phyloP scores from a whole-genome alignment of 441 rosid species.

The Adansonia madagascariensis region DNA sequence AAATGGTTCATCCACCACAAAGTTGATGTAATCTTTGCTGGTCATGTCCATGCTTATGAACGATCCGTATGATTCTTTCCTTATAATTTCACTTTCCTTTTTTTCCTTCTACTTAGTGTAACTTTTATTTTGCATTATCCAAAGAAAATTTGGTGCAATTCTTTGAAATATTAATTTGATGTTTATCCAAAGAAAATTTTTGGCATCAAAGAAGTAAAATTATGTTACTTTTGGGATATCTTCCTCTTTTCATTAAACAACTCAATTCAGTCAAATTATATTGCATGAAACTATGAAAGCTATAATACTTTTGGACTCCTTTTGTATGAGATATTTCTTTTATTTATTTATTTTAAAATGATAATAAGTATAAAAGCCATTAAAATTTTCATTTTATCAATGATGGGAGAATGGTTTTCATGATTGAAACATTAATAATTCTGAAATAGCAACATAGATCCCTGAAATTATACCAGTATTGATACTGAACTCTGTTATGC shows the following conservation, averaged over 20 bases:
- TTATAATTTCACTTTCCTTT: constrained; percentile 2
- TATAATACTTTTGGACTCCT: no score
- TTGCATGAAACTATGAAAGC: not conserved
- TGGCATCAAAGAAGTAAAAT: not conserved
- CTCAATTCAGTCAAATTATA: not conserved
- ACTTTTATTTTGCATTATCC: not conserved
- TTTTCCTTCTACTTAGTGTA: not conserved
- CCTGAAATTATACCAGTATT: not conserved
- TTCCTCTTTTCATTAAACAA: not conserved
- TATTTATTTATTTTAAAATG: not conserved
- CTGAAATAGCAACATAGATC: not conserved
- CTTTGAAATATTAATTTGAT: constrained; percentile 11
- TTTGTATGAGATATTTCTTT: not conserved
- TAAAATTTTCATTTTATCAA: no score
- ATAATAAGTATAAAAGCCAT: not conserved
- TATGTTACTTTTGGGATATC: not conserved
- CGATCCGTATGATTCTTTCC: constrained; percentile 59
- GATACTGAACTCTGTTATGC: constrained; percentile 15
- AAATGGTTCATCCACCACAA: constrained; percentile 56
- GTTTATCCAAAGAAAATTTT: not conserved
- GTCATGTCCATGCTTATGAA: constrained; percentile 83
- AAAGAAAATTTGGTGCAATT: not conserved
- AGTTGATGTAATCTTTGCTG: constrained; percentile 73
- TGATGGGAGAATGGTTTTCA: not conserved
- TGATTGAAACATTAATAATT: not conserved